A percentile compares a stretch with the other conserved stretches of the same genome.
Conservation (phyloP, 345 rosid genomes). For the Eucalyptus fibrosa region DNA sequence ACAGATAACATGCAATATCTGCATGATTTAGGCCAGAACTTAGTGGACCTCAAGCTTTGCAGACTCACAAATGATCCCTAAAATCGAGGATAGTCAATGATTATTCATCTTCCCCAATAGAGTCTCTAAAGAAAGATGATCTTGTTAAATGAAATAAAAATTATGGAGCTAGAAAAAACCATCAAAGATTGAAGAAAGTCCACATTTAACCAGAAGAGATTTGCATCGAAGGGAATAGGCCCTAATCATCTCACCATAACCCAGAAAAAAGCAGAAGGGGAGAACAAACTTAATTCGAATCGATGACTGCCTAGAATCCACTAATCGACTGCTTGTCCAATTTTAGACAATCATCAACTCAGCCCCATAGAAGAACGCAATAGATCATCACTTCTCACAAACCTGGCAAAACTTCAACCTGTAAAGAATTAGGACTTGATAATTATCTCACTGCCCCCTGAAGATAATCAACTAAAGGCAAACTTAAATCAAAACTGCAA, state of each 20-base stretch:
- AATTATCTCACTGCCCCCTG: no score
- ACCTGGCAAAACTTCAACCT: background rate
- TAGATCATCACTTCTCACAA: background rate
- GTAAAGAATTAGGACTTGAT: background rate
- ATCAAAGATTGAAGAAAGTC: background rate
- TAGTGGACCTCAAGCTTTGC: no score
- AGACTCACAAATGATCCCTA: no score
- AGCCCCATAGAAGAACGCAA: background rate
- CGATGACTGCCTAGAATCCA: background rate
- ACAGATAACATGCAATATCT: no score
- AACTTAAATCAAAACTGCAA: background rate
- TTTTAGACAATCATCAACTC: background rate
- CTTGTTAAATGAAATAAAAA: background rate
- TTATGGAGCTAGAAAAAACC: background rate
- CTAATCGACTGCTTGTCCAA: background rate
- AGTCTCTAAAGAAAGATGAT: no score
- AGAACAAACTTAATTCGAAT: background rate
- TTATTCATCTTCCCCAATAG: no score
- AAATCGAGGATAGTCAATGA: no score
- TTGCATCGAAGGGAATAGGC: background rate
- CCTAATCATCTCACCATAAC: background rate
- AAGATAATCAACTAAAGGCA: background rate
- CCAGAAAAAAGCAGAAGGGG: background rate
- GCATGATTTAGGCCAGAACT: no score
- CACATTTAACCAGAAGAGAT: background rate